phyloP scores from a whole-genome alignment of 169 alveolate species.

The Eimeria acervulina region DNA sequence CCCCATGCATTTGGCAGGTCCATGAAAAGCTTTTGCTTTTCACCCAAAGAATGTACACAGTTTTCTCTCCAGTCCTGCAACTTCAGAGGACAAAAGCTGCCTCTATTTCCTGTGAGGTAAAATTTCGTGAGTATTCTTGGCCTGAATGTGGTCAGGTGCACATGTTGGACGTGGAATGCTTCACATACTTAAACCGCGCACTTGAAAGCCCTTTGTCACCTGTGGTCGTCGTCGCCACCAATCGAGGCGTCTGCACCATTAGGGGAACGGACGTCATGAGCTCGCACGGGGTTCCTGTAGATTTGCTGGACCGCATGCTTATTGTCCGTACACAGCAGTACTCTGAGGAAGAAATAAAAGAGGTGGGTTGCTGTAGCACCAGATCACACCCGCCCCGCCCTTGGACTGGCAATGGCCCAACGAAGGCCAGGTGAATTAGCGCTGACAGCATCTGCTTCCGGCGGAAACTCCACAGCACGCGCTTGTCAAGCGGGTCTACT shows the following conservation, averaged over 20 bases:
- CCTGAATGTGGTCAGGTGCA: constrained; percentile 88
- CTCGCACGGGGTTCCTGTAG: constrained; percentile 99
- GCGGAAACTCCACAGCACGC: constrained; percentile 34
- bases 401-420: neutral
- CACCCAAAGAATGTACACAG: neutral
- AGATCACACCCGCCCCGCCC: constrained; percentile 14
- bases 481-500: constrained; percentile 13
- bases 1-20: neutral
- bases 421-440: neutral
- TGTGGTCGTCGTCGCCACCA: constrained; percentile 99
- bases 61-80: neutral
- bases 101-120: neutral
- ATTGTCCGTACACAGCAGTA: constrained; percentile 99
- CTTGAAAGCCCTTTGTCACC: constrained; percentile 99
- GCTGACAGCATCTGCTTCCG: neutral
- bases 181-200: constrained; percentile 99
- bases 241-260: constrained; percentile 96
- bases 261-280: constrained; percentile 98
- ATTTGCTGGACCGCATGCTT: constrained; percentile 98
- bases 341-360: constrained; percentile 93
- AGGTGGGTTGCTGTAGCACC: constrained; percentile 63
- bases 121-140: neutral
- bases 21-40: neutral
- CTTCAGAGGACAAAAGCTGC: neutral
- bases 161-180: constrained; percentile 99